Evolutionary conservation across 2,329 filamentous ascomycete genomes (phyloP).

Genomic region (Phaeosphaeria sp.): DNA sequence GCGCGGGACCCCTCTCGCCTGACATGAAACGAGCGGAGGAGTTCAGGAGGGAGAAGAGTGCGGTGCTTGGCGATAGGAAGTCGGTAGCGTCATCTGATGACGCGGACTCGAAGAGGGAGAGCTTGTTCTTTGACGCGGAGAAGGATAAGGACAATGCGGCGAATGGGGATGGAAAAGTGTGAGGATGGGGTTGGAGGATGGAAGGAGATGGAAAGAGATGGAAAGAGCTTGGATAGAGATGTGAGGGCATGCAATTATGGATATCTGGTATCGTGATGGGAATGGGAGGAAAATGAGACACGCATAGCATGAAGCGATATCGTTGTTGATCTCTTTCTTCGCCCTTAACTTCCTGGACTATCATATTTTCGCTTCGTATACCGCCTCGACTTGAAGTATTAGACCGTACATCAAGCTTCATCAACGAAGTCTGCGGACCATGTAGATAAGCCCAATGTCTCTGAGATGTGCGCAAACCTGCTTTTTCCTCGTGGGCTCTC

Average conservation of each 20-base stretch:
- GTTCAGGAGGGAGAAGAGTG: slow-evolving; percentile 30
- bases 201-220: neutral
- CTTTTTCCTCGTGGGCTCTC: too few relatives aligned
- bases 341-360: too few relatives aligned
- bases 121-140: slow-evolving; percentile 29
- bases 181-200: neutral
- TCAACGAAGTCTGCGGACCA: too few relatives aligned
- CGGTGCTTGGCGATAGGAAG: slow-evolving; percentile 7
- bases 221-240: neutral
- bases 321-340: too few relatives aligned
- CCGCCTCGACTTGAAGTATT: too few relatives aligned
- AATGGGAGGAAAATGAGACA: neutral
- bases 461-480: too few relatives aligned
- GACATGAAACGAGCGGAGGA: slow-evolving; percentile 39
- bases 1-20: slow-evolving; percentile 21
- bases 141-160: slow-evolving; percentile 6
- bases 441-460: too few relatives aligned
- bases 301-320: neutral
- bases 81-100: neutral
- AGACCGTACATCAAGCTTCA: too few relatives aligned
- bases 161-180: neutral
- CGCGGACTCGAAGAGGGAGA: slow-evolving; percentile 15
- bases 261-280: neutral
- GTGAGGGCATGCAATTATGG: neutral
- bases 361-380: too few relatives aligned